Conservation (phyloP, 257 asterid genomes). For the Primulina huaijiensis region DNA sequence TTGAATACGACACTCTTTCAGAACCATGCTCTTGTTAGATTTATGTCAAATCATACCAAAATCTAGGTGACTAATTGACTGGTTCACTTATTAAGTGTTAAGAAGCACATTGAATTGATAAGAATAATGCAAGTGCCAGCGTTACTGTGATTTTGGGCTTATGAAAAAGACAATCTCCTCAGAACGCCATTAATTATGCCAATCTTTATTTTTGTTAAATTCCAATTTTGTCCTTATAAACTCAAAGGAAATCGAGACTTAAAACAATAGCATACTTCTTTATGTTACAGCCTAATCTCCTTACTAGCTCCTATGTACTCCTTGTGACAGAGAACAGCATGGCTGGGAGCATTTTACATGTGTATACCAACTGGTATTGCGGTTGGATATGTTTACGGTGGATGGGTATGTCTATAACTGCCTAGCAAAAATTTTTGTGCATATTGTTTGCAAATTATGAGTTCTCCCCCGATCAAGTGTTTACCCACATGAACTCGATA, state of each 20-base stretch:
- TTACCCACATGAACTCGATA: not conserved
- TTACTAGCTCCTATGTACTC: slow-evolving; percentile 16
- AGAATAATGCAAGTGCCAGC: not conserved
- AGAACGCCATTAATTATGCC: not conserved
- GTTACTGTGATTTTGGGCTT: slow-evolving; percentile 4
- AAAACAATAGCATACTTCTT: slow-evolving; percentile 2
- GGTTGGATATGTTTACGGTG: slow-evolving; percentile 93
- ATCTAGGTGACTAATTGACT: slow-evolving; percentile 7
- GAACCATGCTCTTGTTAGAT: slow-evolving; percentile 6
- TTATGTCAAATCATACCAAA: slow-evolving; percentile 1
- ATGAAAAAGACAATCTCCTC: slow-evolving; percentile 2
- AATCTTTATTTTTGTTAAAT: not conserved
- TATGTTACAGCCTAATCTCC: slow-evolving; percentile 8
- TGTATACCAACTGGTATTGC: slow-evolving; percentile 93
- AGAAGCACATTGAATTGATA: slow-evolving; percentile 4
- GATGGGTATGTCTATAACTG: slow-evolving; percentile 56
- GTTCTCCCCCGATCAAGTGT: slow-evolving; percentile 9
- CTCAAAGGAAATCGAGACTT: not conserved
- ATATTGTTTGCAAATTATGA: slow-evolving; percentile 14
- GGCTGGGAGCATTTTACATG: slow-evolving; percentile 98
- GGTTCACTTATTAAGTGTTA: slow-evolving; percentile 15
- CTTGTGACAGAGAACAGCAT: slow-evolving; percentile 70
- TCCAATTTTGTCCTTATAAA: not conserved
- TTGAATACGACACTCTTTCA: slow-evolving; percentile 7
- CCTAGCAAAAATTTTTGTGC: slow-evolving; percentile 11